Percentiles rank a stretch among this genome's conserved stretches.
Conservation (phyloP, 2,329 filamentous ascomycete species). For the Akanthomyces muscarius region DNA sequence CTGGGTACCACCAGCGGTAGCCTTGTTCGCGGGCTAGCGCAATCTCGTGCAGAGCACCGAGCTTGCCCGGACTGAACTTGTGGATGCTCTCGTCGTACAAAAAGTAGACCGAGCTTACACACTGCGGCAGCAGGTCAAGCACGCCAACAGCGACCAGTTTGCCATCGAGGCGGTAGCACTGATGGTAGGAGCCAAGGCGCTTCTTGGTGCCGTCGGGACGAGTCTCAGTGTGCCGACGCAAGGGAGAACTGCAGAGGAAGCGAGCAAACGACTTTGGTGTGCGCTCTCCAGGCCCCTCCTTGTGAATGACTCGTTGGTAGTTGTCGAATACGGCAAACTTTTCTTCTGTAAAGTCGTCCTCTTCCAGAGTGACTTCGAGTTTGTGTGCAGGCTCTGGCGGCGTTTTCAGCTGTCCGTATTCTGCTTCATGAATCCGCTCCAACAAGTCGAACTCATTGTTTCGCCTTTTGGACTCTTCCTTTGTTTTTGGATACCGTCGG, state of each 20-base stretch:
- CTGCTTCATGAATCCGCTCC: constrained; percentile 66
- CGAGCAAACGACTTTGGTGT: constrained; percentile 59
- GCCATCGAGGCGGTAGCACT: constrained; percentile 76
- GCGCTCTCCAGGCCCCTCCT: constrained; percentile 59
- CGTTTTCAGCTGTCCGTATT: constrained; percentile 49
- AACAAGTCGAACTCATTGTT: constrained; percentile 65
- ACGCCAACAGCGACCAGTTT: constrained; percentile 72
- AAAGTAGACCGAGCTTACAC: constrained; percentile 79
- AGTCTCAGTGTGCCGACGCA: constrained; percentile 45
- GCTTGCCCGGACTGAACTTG: constrained; percentile 66
- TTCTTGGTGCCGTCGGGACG: constrained; percentile 48
- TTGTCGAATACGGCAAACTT: constrained; percentile 70
- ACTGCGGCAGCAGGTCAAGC: constrained; percentile 70
- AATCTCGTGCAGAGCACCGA: constrained; percentile 71
- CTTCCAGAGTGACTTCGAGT: constrained; percentile 67
- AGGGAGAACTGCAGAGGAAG: constrained; percentile 70
- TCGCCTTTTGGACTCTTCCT: constrained; percentile 59
- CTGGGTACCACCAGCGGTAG: constrained; percentile 74
- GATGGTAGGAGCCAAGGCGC: constrained; percentile 70
- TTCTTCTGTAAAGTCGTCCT: constrained; percentile 67
- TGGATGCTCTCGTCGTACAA: constrained; percentile 74
- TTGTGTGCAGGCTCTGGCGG: constrained; percentile 63
- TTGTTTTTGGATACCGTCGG: constrained; percentile 61
- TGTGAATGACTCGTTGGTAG: constrained; percentile 71
- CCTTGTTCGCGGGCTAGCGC: constrained; percentile 63